These are phyloP conservation scores for Collybia mongolica DNA, from an alignment of 768 basidiomycete species.

Conservation along the genomic window DNA sequence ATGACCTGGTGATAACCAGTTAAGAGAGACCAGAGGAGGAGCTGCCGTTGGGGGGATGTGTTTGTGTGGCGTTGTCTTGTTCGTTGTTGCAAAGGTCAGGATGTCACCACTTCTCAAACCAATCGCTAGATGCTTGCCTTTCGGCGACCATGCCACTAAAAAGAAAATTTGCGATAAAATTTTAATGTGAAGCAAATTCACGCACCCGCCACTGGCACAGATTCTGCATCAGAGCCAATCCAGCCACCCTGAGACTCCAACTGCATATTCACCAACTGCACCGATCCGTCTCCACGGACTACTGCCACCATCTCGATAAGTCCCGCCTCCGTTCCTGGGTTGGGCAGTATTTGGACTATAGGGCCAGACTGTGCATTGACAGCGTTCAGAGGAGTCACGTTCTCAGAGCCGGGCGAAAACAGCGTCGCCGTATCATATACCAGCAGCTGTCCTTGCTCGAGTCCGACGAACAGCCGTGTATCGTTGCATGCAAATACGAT, in stretches of 20 bases:
- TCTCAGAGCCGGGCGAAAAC: constrained; percentile 42
- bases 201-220: constrained; percentile 60
- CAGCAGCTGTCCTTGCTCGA: constrained; percentile 56
- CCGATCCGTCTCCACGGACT: constrained; percentile 44
- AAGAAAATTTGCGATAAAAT: background rate
- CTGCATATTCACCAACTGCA: constrained; percentile 60
- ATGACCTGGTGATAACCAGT: constrained; percentile 68
- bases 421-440: constrained; percentile 57
- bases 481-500: constrained; percentile 60
- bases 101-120: constrained; percentile 72
- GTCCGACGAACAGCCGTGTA: constrained; percentile 56
- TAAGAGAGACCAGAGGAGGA: constrained; percentile 47
- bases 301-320: constrained; percentile 61
- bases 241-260: constrained; percentile 58
- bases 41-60: constrained; percentile 59
- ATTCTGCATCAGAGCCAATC: constrained; percentile 42
- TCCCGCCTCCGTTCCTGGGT: constrained; percentile 55
- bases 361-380: constrained; percentile 43
- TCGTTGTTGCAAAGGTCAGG: constrained; percentile 59
- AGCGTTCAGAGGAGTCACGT: constrained; percentile 46
- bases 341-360: constrained; percentile 57
- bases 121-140: constrained; percentile 81
- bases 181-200: constrained; percentile 10
- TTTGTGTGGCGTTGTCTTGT: constrained; percentile 52
- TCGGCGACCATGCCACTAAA: constrained; percentile 81